phyloP scores from a whole-genome alignment of 164 flowering plant species.

The Houttuynia cordata region DNA sequence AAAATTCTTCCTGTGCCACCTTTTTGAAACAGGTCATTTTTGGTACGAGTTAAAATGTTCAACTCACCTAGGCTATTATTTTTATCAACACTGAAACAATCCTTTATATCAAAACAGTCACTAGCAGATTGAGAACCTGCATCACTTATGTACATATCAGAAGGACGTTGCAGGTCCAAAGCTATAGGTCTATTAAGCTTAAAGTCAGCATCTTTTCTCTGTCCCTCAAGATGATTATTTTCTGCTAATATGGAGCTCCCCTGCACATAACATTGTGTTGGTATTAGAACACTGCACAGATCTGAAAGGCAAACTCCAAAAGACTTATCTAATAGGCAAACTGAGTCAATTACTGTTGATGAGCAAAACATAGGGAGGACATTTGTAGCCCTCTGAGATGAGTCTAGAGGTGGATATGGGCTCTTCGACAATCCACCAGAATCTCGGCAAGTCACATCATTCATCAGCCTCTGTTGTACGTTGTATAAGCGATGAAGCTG shows the following conservation, averaged over 20 bases:
- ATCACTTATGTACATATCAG: slow-evolving; percentile 18
- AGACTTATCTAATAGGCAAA: background rate
- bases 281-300: too few species aligned
- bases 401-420: background rate
- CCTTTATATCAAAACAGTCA: slow-evolving; percentile 1
- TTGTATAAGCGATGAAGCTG: slow-evolving; percentile 40
- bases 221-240: background rate
- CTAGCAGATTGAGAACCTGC: background rate
- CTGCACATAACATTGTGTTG: too few species aligned
- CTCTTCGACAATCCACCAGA: slow-evolving; percentile 9
- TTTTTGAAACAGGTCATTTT: background rate
- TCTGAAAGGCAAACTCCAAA: too few species aligned
- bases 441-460: slow-evolving; percentile 15
- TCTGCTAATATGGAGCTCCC: background rate
- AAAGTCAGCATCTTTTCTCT: slow-evolving; percentile 3
- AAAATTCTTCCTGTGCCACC: background rate
- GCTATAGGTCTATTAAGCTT: slow-evolving; percentile 4
- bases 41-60: background rate
- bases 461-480: slow-evolving; percentile 28
- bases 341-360: background rate
- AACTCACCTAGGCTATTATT: slow-evolving; percentile 6
- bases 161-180: slow-evolving; percentile 26
- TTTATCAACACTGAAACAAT: background rate
- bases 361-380: background rate
- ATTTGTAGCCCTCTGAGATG: slow-evolving; percentile 5